Evolutionary conservation across 116 monocot genomes (phyloP), one percentile per base, ranked within the genome.

Genomic region (Zostera marina): DNA sequence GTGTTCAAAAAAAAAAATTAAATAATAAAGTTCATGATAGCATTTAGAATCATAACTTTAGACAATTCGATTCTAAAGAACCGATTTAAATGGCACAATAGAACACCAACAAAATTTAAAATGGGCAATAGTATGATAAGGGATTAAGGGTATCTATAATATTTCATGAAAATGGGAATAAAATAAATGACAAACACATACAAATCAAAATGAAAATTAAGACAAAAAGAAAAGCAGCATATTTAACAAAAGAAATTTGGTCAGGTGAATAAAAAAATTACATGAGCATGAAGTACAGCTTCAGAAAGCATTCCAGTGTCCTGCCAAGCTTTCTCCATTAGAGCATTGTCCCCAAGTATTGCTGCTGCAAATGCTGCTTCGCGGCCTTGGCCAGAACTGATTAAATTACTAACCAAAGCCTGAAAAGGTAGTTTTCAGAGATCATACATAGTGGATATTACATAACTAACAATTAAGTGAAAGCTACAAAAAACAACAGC

Each of bases 311-410:
- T 96, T 48, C 96, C 96, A 55, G 96, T 96, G 42, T 96, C 96
- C 60, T 89, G 96, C 96, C 96, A 96, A 61, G 96, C 96, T 68
- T 96, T 96, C 80, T 85, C 96, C 96, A 96, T 96, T 41, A 96
- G 49, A 9, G 89, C 78, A 62, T 96, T 96, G 67, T 96, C 96
- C 59, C 96, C 96, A 43, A 96, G 76, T 64, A 96, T 67, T 58
- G 96, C 96, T 58, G 96, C 89, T 15, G 96, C 67, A 76, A 96
- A 96, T 60, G 96, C 89, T 61, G 96, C 89, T 76, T 96, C 96
- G 16, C 96, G 84, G 21, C 96, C 96, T 78, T 96, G 89, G 13
- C 96, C 96, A 20, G 85, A 85, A 23, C 76, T 69, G 24, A 85
- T 89, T 65, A 96, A 66, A 74, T 96, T 96, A 69, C 69, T 80